These are phyloP conservation scores for Phyllosticta citribraziliensis DNA, from an alignment of 2,329 filamentous ascomycete genomes.

Conservation along the genomic window DNA sequence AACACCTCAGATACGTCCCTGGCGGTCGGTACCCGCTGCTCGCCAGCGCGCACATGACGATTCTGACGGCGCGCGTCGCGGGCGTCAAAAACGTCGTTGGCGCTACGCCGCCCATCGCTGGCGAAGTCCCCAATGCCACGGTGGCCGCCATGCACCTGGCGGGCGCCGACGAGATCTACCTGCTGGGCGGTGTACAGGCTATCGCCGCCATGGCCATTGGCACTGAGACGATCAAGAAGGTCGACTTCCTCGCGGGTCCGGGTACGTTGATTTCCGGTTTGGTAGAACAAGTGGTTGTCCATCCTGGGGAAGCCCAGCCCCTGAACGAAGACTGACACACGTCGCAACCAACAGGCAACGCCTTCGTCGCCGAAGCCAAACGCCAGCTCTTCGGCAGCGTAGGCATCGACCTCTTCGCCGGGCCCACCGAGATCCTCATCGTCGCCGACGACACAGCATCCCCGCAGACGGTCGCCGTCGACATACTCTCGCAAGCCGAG, in stretches of 20 bases:
- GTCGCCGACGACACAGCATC: slow-evolving; percentile 40
- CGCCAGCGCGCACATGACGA: slow-evolving; percentile 47
- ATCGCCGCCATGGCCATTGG: slow-evolving; percentile 44
- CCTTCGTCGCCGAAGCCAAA: slow-evolving; percentile 46
- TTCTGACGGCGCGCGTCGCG: slow-evolving; percentile 45
- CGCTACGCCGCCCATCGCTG: slow-evolving; percentile 43
- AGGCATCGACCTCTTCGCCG: slow-evolving; percentile 45
- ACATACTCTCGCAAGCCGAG: slow-evolving; percentile 41
- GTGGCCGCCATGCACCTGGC: slow-evolving; percentile 43
- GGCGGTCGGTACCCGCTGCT: slow-evolving; percentile 45
- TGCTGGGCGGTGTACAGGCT: slow-evolving; percentile 45
- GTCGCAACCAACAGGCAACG: slow-evolving; percentile 18
- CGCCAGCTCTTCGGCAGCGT: slow-evolving; percentile 44
- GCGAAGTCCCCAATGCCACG: slow-evolving; percentile 39
- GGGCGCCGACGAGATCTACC: slow-evolving; percentile 42
- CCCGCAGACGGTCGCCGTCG: slow-evolving; percentile 36
- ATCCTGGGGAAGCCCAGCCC: too few relatives aligned
- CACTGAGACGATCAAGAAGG: slow-evolving; percentile 35
- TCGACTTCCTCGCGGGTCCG: slow-evolving; percentile 2
- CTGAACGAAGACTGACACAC: too few relatives aligned
- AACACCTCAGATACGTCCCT: slow-evolving; percentile 34
- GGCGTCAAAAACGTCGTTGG: slow-evolving; percentile 42
- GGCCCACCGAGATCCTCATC: slow-evolving; percentile 44
- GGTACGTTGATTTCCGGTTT: too few relatives aligned
- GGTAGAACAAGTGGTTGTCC: too few relatives aligned